These are phyloP conservation scores for Penicillium waksmanii DNA, from an alignment of 495 filamentous ascomycete genomes.

Conservation along the genomic window DNA sequence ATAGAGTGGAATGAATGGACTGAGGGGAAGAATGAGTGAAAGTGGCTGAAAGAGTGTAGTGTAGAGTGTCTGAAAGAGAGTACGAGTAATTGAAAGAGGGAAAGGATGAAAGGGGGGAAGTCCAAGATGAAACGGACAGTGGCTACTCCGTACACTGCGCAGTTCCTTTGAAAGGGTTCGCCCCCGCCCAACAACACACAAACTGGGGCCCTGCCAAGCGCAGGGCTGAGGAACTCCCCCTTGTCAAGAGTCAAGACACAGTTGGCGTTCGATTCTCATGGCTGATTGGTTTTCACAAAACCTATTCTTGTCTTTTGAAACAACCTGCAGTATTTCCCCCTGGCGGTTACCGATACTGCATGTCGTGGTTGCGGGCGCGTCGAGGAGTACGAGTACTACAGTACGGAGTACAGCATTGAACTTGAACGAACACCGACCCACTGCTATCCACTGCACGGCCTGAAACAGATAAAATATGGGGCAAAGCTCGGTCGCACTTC, in stretches of 20 bases:
- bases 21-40: not conserved
- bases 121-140: slow-evolving; percentile 15
- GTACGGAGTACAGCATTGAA: too few species aligned
- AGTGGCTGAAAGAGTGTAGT: not conserved
- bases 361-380: not conserved
- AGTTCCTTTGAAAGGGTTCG: too few species aligned
- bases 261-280: not conserved
- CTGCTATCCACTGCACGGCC: not conserved
- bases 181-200: too few species aligned
- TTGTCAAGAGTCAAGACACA: not conserved
- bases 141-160: too few species aligned
- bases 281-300: not conserved
- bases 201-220: not conserved
- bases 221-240: slow-evolving; percentile 20
- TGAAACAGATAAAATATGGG: not conserved
- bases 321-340: not conserved
- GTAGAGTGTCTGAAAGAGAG: slow-evolving; percentile 6
- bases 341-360: not conserved
- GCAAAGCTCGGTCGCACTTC: slow-evolving; percentile 2
- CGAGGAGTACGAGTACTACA: not conserved
- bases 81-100: slow-evolving; percentile 4
- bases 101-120: slow-evolving; percentile 13
- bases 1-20: slow-evolving; percentile 21
- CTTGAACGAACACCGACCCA: not conserved
- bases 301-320: not conserved